phyloP scores from a whole-genome alignment of 2,329 filamentous ascomycete genomes.

The Zopfia rhizophila region DNA sequence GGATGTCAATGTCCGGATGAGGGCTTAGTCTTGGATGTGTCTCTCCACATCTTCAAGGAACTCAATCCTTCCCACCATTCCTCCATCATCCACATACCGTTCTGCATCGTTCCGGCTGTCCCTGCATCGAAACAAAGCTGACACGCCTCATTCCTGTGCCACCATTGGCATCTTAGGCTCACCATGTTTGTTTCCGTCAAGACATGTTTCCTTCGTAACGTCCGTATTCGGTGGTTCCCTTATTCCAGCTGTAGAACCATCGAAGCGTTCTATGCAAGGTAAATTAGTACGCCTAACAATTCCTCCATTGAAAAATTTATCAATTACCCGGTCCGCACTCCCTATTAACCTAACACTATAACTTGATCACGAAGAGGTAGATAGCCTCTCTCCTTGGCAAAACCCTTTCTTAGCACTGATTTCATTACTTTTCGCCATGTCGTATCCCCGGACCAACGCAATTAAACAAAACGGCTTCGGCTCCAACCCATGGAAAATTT shows the following conservation, averaged over 20 bases:
- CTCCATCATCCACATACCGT: no score
- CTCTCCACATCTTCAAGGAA: not conserved
- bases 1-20: no score
- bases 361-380: slow-evolving; percentile 1
- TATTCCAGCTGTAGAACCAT: not conserved
- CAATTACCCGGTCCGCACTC: slow-evolving; percentile 15
- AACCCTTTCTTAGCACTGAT: no score
- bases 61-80: not conserved
- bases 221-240: not conserved
- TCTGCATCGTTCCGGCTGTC: not conserved
- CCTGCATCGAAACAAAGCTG: not conserved
- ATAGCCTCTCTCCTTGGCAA: no score
- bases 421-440: no score
- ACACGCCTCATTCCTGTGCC: not conserved
- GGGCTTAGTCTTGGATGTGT: not conserved
- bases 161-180: no score
- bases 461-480: no score
- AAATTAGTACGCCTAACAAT: not conserved
- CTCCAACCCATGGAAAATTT: no score
- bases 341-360: slow-evolving; percentile 9
- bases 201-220: not conserved
- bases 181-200: no score
- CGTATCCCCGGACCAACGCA: no score
- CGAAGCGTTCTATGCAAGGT: slow-evolving; percentile 9
- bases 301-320: not conserved